Evolutionary conservation across 148 eudicot genomes (phyloP).

Genomic region (Vaccinium vitisidaea): DNA sequence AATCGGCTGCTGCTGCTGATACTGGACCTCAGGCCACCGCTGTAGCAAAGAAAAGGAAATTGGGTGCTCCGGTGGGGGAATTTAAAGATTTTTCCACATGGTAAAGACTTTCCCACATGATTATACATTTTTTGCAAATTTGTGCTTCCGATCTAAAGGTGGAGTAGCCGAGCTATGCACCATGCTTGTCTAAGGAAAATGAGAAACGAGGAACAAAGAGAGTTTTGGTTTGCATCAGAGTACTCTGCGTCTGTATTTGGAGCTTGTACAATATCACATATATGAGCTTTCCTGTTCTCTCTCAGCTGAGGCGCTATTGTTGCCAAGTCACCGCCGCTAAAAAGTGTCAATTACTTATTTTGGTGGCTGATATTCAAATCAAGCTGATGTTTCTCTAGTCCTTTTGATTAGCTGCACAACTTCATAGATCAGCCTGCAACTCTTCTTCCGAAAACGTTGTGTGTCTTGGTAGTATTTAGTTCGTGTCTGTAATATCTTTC

Average conservation of each 20-base stretch:
- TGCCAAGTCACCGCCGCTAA: not conserved
- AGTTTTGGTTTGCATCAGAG: not conserved
- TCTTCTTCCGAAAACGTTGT: not conserved
- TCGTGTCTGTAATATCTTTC: not conserved
- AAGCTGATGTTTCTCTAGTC: not conserved
- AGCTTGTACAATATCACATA: not conserved
- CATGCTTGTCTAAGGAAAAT: not conserved
- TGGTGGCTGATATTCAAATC: not conserved
- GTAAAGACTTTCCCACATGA: constrained; percentile 34
- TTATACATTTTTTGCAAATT: not conserved
- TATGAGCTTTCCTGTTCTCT: not conserved
- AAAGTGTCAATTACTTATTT: too few relatives aligned
- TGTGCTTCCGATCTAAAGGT: not conserved
- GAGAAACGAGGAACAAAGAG: not conserved
- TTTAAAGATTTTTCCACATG: constrained; percentile 79
- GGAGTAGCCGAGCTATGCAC: constrained; percentile 5
- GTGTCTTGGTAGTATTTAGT: not conserved
- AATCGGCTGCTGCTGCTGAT: constrained; percentile 35
- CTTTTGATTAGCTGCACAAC: not conserved
- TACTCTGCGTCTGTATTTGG: not conserved
- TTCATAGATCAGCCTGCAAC: not conserved
- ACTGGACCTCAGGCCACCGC: constrained; percentile 28
- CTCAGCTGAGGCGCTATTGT: not conserved
- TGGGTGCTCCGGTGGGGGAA: constrained; percentile 32
- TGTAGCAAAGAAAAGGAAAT: constrained; percentile 69